Percentiles rank a stretch among this genome's conserved stretches.
These are phyloP conservation scores for Taphrina betulina DNA, from an alignment of 1,139 yeast species.

Conservation along the genomic window DNA sequence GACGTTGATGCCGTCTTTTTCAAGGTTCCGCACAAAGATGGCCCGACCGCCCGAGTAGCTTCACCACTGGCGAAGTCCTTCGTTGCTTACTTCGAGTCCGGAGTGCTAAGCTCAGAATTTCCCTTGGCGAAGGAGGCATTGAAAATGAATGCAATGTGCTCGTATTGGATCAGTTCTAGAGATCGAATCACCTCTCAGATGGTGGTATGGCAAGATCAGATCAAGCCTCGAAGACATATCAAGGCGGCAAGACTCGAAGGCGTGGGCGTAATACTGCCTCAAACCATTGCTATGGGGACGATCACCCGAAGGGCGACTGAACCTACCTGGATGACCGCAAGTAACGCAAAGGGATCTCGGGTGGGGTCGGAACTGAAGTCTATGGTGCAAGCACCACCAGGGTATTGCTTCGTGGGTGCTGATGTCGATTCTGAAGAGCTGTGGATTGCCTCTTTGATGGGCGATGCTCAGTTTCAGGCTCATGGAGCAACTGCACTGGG, in stretches of 20 bases:
- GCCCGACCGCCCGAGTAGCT: constrained; percentile 71
- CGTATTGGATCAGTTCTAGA: constrained; percentile 92
- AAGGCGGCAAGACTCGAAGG: constrained; percentile 44
- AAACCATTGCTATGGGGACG: constrained; percentile 89
- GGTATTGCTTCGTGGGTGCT: constrained; percentile 93
- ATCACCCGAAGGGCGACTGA: constrained; percentile 95
- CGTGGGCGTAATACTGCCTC: constrained; percentile 78
- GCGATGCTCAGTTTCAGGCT: constrained; percentile 81
- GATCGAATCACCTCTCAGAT: constrained; percentile 81
- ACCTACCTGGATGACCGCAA: constrained; percentile 95
- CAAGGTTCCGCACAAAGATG: constrained; percentile 90
- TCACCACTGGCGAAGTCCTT: constrained; percentile 78
- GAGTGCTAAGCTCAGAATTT: constrained; percentile 67
- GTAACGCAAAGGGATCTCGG: constrained; percentile 80
- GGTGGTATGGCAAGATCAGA: constrained; percentile 58
- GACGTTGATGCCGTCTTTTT: constrained; percentile 46
- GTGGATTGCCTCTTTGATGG: constrained; percentile 95
- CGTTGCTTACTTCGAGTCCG: constrained; percentile 68
- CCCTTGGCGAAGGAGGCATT: constrained; percentile 76
- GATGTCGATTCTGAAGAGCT: constrained; percentile 97
- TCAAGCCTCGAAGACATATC: constrained; percentile 39
- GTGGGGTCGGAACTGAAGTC: constrained; percentile 94
- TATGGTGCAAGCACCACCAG: constrained; percentile 79
- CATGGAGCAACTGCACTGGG: constrained; percentile 98
- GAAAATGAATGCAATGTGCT: constrained; percentile 69